Base-by-base conservation (phyloP, 176 grass and related monocot species). In the Pontederia paniculata region DNA sequence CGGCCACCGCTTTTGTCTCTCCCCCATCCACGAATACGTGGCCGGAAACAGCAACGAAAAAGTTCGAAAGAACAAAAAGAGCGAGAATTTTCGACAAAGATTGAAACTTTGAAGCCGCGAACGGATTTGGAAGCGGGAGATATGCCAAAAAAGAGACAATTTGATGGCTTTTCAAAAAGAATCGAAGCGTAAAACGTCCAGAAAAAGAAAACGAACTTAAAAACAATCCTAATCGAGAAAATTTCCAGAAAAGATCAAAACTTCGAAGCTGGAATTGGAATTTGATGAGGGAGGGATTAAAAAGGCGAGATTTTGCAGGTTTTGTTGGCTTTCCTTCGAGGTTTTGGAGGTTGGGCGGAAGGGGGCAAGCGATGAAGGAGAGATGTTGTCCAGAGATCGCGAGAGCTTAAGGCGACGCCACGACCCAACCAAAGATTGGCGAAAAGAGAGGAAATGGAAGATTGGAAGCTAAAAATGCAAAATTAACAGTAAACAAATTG, bases 371-470 rank as follows among this genome's bases (percentile, higher is more conserved):
- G 3, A 37, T 37, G 9, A 3, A 45, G 52, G 58, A 61, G 49
- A 56, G 47, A 44, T 2, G 28, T 25, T 16, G 56, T 17, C 56
- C 10, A 37, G 56, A 59, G 42, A 52, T 61, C 66, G 67, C 50
- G 59, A 50, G 47, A 58, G 60, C 57, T 49, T 48, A 6, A 3
- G 3, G 28, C 28, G 5, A 37, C 28, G 28, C 28, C 28, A 37
- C 28, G 28, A 37, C 28, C 28, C 28, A 37, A 6, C 28, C 28
- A 37, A 37, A 37, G 28, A 37, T 6, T 37, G 28, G 28, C 28
- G 28, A 37, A 37, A 37, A 37, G 28, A 37, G 28, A 37, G 28
- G 28, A 37, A 37, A 37, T 37, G 7, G n/a, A n/a, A n/a, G n/a
- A n/a, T n/a, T n/a, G 28, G 28, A 37, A 37, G 28, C 28, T 37